Evolutionary conservation across 108 stramenopile species (phyloP).

Genomic region (Skeletonema marinoi): DNA sequence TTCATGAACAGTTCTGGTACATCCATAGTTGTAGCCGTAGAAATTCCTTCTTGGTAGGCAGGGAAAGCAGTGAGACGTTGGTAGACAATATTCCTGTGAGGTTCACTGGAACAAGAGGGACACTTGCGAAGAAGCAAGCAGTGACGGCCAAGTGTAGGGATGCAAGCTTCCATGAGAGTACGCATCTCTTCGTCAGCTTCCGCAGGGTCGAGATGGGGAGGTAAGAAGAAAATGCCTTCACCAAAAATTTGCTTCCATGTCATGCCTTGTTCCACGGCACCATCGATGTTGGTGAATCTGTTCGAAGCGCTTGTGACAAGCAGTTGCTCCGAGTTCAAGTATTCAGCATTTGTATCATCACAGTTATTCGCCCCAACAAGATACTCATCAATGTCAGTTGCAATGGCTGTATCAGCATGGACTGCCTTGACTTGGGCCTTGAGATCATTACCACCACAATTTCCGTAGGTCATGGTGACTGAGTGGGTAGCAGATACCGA

Average conservation of each 20-base stretch:
- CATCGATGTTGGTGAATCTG: slow-evolving; percentile 9
- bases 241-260: slow-evolving; percentile 27
- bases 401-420: neutral
- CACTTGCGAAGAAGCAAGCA: slow-evolving; percentile 39
- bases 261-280: neutral
- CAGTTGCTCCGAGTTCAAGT: slow-evolving; percentile 28
- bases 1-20: slow-evolving; percentile 44
- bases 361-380: slow-evolving; percentile 21
- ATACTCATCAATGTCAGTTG: slow-evolving; percentile 16
- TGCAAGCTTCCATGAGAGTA: slow-evolving; percentile 8
- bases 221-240: slow-evolving; percentile 23
- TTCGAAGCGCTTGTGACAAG: neutral
- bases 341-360: neutral
- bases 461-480: slow-evolving; percentile 5
- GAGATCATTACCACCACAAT: slow-evolving; percentile 17
- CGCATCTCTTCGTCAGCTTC: slow-evolving; percentile 27
- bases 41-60: neutral
- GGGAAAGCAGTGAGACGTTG: slow-evolving; percentile 31
- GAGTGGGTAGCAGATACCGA: slow-evolving; percentile 17
- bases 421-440: slow-evolving; percentile 15
- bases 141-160: neutral
- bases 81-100: slow-evolving; percentile 50
- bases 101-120: slow-evolving; percentile 9
- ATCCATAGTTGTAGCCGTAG: slow-evolving; percentile 19
- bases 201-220: slow-evolving; percentile 10